These are phyloP conservation scores for Thalassiosira pacifica DNA, from an alignment of 352 stramenopile species.

Conservation along the genomic window DNA sequence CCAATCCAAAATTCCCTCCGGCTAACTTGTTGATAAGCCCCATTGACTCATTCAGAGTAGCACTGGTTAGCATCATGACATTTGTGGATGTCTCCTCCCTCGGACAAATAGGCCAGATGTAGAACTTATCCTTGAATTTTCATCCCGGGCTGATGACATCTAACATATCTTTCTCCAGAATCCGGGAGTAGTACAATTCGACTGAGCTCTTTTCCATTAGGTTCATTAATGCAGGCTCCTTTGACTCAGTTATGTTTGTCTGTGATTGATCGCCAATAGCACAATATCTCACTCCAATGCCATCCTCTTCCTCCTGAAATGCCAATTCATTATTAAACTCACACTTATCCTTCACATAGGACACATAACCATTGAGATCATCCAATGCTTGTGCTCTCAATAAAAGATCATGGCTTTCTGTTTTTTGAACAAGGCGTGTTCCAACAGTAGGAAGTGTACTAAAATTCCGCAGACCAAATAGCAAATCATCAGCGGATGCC, in stretches of 20 bases:
- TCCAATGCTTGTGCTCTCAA: background rate
- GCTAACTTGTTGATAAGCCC: background rate
- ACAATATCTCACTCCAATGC: background rate
- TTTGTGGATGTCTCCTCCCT: background rate
- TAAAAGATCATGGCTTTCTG: background rate
- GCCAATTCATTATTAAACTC: background rate
- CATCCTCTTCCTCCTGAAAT: background rate
- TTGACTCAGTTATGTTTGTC: background rate
- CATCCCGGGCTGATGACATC: background rate
- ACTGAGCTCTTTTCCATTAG: background rate
- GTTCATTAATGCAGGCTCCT: background rate
- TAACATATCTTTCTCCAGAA: background rate
- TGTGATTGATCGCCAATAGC: background rate
- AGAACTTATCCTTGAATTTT: background rate
- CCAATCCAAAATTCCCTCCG: background rate
- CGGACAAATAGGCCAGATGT: background rate
- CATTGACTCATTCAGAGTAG: conserved; percentile 1
- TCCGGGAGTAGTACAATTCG: background rate
- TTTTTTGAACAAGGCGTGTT: too few relatives aligned
- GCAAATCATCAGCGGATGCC: too few relatives aligned
- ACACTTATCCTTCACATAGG: background rate
- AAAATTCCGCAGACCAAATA: too few relatives aligned
- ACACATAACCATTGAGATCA: background rate
- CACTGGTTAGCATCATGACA: background rate
- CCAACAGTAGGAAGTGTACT: too few relatives aligned